Base-by-base conservation (phyloP, 352 stramenopile species). In the Plasmopara halstedii region DNA sequence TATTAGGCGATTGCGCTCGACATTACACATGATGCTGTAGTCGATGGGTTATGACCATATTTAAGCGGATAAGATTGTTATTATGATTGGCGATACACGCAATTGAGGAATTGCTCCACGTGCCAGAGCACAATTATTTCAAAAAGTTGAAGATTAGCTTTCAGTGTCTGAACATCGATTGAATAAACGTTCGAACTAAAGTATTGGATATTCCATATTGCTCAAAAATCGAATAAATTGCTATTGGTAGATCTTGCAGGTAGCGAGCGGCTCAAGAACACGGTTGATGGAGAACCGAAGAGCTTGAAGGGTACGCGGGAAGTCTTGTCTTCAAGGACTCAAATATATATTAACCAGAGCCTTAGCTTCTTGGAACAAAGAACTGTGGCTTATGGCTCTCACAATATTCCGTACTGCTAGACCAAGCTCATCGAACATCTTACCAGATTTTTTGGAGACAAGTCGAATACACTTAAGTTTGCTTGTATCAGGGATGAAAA, bases 291-390 rank as follows among this genome's bases (percentile, higher is more conserved):
- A 43, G 58, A 68, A 21, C 41, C 25, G 25, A 29, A 29, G 11
- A 29, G 25, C 25, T 29, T 10, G 11, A 29, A 29, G 25, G 11
- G 11, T 29, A 6, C 6, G 35, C 64, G 38, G 42, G 47, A 27
- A 15, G 37, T 38, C 23, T 56, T 18, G 29, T 13, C 53, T 22
- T 73, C 77, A 22, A 96, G 97, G 56, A 95, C 98, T 56, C 95
- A 81, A 31, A 97, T 95, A 75, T 97, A 98, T 69, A 98, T 98
- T 54, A 98, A 98, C 64, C 91, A 96, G 69, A 96, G 82, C 27
- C 67, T 98, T 26, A 96, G 88, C 38, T 97, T 96, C 48, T 65
- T 99, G 18, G 87, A 98, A 72, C 89, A 97, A 51, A 97, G 91
- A 53, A 95, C 97, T 48, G 80, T 97, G 4, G 89, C 88, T 8